These are phyloP conservation scores for Suillus variegatus DNA, from an alignment of 768 basidiomycete genomes.

Conservation along the genomic window DNA sequence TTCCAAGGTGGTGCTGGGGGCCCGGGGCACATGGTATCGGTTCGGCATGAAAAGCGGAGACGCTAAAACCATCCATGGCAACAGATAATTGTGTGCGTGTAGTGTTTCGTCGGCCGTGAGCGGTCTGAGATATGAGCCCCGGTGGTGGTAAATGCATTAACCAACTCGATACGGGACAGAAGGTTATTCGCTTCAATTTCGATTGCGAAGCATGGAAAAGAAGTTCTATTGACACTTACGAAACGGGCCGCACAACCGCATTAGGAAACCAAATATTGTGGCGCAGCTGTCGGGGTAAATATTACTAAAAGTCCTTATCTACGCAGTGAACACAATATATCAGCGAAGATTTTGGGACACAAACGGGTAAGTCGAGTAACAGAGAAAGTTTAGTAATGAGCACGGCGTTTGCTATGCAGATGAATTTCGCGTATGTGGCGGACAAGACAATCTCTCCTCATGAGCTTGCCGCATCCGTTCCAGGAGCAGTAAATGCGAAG, in stretches of 20 bases:
- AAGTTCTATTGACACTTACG: not conserved
- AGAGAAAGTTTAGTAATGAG: not conserved
- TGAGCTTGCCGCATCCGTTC: constrained; percentile 2
- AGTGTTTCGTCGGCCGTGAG: not conserved
- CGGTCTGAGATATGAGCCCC: not conserved
- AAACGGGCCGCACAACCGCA: not conserved
- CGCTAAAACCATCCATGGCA: not conserved
- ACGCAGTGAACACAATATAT: not conserved
- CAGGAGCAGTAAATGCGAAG: not conserved
- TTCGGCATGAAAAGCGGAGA: not conserved
- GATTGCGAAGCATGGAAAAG: not conserved
- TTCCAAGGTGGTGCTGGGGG: not conserved
- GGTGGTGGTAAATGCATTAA: not conserved
- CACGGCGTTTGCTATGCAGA: not conserved
- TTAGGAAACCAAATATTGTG: not conserved
- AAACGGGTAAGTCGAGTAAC: not conserved
- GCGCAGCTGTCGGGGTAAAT: not conserved
- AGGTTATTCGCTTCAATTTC: not conserved
- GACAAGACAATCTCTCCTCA: constrained; percentile 3
- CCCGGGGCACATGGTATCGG: not conserved
- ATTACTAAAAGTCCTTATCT: not conserved
- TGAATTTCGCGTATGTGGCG: constrained; percentile 2
- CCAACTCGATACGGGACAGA: not conserved
- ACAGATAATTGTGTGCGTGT: not conserved
- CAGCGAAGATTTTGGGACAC: not conserved